Percentiles rank a stretch among this genome's conserved stretches.
These are phyloP conservation scores for Cymodocea nodosa DNA, from an alignment of 116 monocot genomes.

Conservation along the genomic window DNA sequence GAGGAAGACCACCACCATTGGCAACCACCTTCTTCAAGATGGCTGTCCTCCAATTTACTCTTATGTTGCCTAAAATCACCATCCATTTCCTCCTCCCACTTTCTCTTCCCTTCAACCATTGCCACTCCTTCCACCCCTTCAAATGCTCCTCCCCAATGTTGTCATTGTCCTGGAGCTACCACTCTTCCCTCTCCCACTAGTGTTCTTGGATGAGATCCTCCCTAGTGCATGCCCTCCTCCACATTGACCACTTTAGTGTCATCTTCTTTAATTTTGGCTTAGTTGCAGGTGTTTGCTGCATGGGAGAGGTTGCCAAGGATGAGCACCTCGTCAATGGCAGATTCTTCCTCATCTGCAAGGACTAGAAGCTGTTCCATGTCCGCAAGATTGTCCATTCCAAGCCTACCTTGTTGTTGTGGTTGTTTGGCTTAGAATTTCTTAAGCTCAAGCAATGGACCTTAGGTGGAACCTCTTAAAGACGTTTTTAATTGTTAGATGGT, in stretches of 20 bases:
- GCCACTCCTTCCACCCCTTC: not conserved
- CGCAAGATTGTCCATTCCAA: slow-evolving; percentile 11
- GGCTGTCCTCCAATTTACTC: not conserved
- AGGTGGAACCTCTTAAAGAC: slow-evolving; percentile 25
- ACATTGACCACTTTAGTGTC: slow-evolving; percentile 34
- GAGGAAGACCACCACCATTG: not conserved
- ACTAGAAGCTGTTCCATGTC: slow-evolving; percentile 34
- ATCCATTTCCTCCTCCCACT: not conserved
- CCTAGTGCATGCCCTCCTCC: slow-evolving; percentile 43
- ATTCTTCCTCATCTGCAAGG: slow-evolving; percentile 42
- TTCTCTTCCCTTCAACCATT: not conserved
- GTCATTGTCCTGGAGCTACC: slow-evolving; percentile 18
- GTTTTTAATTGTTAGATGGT: too few relatives aligned
- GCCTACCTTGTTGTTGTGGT: slow-evolving; percentile 32
- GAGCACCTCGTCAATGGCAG: slow-evolving; percentile 36
- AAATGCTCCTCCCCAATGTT: not conserved
- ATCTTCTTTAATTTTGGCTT: slow-evolving; percentile 24
- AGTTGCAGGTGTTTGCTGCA: slow-evolving; percentile 28
- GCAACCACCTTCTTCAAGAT: not conserved
- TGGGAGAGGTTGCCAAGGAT: slow-evolving; percentile 35
- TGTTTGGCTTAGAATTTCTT: slow-evolving; percentile 29
- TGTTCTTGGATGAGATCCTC: slow-evolving; percentile 33
- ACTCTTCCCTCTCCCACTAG: slow-evolving; percentile 30
- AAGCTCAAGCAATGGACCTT: slow-evolving; percentile 16
- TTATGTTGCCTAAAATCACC: not conserved